phyloP scores from a whole-genome alignment of 75 land plant species.

The Pinus albicaulis region DNA sequence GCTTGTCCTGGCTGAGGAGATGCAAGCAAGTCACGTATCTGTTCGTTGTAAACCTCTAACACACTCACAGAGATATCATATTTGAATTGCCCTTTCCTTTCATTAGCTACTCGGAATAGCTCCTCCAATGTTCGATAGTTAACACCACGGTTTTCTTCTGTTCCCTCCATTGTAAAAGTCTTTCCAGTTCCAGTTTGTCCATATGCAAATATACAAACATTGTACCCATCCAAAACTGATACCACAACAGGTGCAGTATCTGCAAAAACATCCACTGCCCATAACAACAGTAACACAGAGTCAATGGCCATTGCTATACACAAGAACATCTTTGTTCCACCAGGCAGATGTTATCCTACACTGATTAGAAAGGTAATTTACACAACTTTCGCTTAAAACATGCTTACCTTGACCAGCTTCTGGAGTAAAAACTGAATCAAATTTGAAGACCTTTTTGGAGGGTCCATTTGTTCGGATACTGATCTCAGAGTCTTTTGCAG shows the following conservation, averaged over 20 bases:
- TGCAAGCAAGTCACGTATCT: constrained; percentile 83
- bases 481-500: constrained; percentile 81
- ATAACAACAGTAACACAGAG: background rate
- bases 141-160: constrained; percentile 76
- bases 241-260: constrained; percentile 86
- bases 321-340: background rate
- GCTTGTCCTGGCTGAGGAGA: constrained; percentile 46
- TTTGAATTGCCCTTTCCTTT: constrained; percentile 46
- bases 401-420: constrained; percentile 77
- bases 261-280: constrained; percentile 78
- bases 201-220: constrained; percentile 98
- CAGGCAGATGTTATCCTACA: no score
- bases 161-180: constrained; percentile 98
- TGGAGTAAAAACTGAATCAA: constrained; percentile 90
- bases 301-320: background rate
- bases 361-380: background rate
- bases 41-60: constrained; percentile 96
- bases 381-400: background rate
- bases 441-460: constrained; percentile 74
- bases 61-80: constrained; percentile 95
- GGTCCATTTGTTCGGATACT: constrained; percentile 58
- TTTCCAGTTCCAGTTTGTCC: constrained; percentile 99
- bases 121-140: constrained; percentile 91
- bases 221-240: constrained; percentile 95
- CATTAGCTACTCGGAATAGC: constrained; percentile 62